phyloP scores from a whole-genome alignment of 176 grass and related monocot species.

The Zoysia pacifica region DNA sequence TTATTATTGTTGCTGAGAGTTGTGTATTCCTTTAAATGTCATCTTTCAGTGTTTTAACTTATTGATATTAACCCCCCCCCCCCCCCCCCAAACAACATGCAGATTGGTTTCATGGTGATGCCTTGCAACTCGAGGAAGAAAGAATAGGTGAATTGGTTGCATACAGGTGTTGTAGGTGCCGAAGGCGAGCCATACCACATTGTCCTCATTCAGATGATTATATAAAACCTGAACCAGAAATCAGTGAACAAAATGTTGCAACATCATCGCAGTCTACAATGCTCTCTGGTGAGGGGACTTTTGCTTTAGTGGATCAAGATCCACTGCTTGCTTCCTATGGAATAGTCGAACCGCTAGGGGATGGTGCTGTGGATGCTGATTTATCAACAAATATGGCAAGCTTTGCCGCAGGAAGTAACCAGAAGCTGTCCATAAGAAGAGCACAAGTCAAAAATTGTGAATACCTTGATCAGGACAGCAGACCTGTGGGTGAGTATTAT shows the following conservation, averaged over 20 bases:
- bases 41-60: slow-evolving; percentile 25
- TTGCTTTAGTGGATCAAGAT: slow-evolving; percentile 46
- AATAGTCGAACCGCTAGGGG: slow-evolving; percentile 49
- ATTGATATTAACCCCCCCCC: slow-evolving; percentile 15
- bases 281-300: slow-evolving; percentile 45
- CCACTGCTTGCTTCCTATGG: slow-evolving; percentile 60
- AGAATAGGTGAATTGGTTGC: slow-evolving; percentile 61
- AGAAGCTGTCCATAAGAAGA: slow-evolving; percentile 87
- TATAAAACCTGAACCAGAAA: slow-evolving; percentile 65
- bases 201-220: slow-evolving; percentile 71
- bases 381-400: slow-evolving; percentile 38
- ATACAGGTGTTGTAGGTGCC: slow-evolving; percentile 88
- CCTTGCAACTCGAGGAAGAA: slow-evolving; percentile 81
- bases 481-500: slow-evolving; percentile 32
- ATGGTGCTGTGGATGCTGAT: slow-evolving; percentile 44
- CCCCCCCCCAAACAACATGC: slow-evolving; percentile 10
- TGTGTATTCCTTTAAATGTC: slow-evolving; percentile 18
- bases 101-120: slow-evolving; percentile 98
- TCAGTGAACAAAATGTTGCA: slow-evolving; percentile 62
- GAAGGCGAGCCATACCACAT: slow-evolving; percentile 73
- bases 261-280: slow-evolving; percentile 40
- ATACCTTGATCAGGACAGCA: slow-evolving; percentile 40
- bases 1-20: slow-evolving; percentile 33
- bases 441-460: slow-evolving; percentile 54
- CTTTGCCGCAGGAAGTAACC: slow-evolving; percentile 41